Evolutionary conservation across 768 basidiomycete species (phyloP).

Genomic region (Leccinum imitatum): DNA sequence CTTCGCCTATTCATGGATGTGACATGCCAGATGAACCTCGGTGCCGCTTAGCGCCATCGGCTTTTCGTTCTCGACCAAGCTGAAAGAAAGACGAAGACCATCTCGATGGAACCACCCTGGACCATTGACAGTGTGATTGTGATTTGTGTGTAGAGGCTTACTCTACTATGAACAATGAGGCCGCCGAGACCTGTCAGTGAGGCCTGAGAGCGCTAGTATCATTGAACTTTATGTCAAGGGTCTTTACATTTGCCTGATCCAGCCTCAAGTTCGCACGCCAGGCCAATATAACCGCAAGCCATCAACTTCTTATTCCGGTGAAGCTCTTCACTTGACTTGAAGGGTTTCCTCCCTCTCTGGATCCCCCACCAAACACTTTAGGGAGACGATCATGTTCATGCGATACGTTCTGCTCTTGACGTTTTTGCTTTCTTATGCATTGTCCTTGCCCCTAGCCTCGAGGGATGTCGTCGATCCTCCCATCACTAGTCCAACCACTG

Average conservation of each 20-base stretch:
- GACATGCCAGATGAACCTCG: neutral
- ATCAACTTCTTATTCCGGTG: constrained; percentile 5
- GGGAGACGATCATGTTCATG: constrained; percentile 26
- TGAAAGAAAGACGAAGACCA: constrained; percentile 10
- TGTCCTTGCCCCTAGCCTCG: constrained; percentile 33
- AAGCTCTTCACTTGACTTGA: constrained; percentile 13
- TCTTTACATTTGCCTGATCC: constrained; percentile 9
- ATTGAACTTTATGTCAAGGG: neutral
- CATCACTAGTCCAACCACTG: constrained; percentile 42
- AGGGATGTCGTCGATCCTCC: constrained; percentile 52
- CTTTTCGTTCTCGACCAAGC: neutral
- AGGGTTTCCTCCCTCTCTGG: constrained; percentile 19
- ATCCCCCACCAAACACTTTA: constrained; percentile 1
- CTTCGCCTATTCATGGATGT: neutral
- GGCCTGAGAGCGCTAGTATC: neutral
- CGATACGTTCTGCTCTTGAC: constrained; percentile 25
- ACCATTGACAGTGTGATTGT: neutral
- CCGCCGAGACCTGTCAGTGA: neutral
- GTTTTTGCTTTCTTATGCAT: constrained; percentile 18
- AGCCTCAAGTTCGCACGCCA: constrained; percentile 25
- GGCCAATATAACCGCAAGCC: constrained; percentile 15
- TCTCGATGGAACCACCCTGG: neutral
- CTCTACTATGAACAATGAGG: neutral
- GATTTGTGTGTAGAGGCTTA: constrained; percentile 8
- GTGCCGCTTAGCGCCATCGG: neutral